These are phyloP conservation scores for Fusarium redolens DNA, from an alignment of 2,329 filamentous ascomycete species.

Conservation along the genomic window DNA sequence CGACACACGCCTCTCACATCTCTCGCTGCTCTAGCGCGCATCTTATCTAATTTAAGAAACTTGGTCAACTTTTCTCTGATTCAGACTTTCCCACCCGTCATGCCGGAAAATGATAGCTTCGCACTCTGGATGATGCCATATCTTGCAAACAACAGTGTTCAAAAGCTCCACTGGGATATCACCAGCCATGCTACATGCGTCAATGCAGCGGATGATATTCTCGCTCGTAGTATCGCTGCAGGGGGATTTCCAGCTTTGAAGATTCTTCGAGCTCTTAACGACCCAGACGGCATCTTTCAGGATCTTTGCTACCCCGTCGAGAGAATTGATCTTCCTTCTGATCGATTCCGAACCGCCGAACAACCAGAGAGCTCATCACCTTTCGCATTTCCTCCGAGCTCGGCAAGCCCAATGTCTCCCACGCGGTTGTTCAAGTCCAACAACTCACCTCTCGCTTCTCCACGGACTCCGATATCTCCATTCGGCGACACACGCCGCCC, in stretches of 20 bases:
- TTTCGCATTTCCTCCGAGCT: slow-evolving; percentile 34
- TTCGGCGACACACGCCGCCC: slow-evolving; percentile 38
- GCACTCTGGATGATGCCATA: slow-evolving; percentile 72
- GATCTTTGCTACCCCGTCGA: slow-evolving; percentile 72
- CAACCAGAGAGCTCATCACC: slow-evolving; percentile 29
- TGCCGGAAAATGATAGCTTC: slow-evolving; percentile 65
- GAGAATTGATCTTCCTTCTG: slow-evolving; percentile 62
- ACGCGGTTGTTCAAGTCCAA: slow-evolving; percentile 50
- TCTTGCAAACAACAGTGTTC: slow-evolving; percentile 65
- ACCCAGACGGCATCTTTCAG: slow-evolving; percentile 77
- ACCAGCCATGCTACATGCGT: slow-evolving; percentile 59
- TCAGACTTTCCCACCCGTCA: slow-evolving; percentile 65
- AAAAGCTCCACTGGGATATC: slow-evolving; percentile 73
- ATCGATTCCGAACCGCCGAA: slow-evolving; percentile 56
- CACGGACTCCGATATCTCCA: slow-evolving; percentile 19
- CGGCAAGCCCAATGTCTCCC: slow-evolving; percentile 41
- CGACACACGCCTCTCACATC: slow-evolving; percentile 67
- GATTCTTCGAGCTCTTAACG: slow-evolving; percentile 72
- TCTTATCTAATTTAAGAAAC: slow-evolving; percentile 65
- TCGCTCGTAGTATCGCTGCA: slow-evolving; percentile 71
- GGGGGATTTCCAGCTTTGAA: slow-evolving; percentile 72
- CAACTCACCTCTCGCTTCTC: slow-evolving; percentile 48
- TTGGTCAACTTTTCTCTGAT: slow-evolving; percentile 65
- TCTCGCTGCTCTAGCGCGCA: slow-evolving; percentile 67
- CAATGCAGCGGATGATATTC: slow-evolving; percentile 67